These are phyloP conservation scores for Lycium ferocissimum DNA, from an alignment of 257 asterid species.

Conservation along the genomic window DNA sequence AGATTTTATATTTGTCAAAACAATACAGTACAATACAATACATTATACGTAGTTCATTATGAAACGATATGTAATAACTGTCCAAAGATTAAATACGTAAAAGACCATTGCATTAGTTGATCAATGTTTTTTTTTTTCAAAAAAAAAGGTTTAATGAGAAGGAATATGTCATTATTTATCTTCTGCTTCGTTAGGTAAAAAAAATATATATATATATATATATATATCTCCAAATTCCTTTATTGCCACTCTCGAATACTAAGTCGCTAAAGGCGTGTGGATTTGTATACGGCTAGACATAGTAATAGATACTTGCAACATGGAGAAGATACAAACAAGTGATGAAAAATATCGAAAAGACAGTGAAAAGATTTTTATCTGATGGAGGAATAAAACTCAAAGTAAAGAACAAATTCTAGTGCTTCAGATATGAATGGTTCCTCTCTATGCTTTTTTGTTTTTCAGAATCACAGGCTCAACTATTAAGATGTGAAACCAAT, in stretches of 20 bases:
- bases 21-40: no score
- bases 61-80: no score
- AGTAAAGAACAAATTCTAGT: constrained; percentile 24
- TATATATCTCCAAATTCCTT: neutral
- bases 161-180: neutral
- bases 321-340: neutral
- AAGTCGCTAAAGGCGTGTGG: neutral
- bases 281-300: neutral
- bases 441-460: neutral
- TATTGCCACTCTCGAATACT: neutral
- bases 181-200: neutral
- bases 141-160: neutral
- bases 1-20: no score
- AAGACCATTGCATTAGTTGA: neutral
- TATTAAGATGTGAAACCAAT: neutral
- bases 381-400: neutral
- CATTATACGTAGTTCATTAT: no score
- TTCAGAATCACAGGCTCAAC: neutral
- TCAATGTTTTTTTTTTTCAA: neutral
- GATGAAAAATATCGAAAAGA: neutral
- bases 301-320: neutral
- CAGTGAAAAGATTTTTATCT: neutral
- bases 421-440: neutral
- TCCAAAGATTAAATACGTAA: no score
- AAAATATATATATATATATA: no score